Evolutionary conservation across 768 basidiomycete species (phyloP), one percentile per base, ranked within the genome.

Genomic region (Collybia sordida): DNA sequence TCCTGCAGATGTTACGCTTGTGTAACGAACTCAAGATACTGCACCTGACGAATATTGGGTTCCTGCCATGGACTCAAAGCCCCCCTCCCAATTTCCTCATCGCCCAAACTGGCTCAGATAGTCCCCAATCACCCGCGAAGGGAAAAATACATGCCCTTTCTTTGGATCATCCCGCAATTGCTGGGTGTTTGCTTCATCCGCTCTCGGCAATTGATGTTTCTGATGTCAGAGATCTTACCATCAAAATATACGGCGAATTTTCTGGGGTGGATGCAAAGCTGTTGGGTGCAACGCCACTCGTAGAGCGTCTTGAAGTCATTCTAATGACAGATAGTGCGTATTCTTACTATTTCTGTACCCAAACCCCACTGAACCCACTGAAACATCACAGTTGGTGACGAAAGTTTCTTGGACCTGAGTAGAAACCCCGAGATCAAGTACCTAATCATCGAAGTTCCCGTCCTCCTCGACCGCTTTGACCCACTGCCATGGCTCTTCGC

Each of bases 381-480:
- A 60, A 43, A 51, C 12, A 42, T 43, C 34, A 48, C 47, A 55
- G 60, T 58, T 50, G 49, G 44, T 27, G 47, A 64, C 49, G 51
- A 58, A 45, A 27, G 23, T 21, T 14, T 45, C 3, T 18, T 54
- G 6, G 35, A 42, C 42, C 28, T 64, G 35, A 40, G 49, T 17
- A 9, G 40, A 34, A 31, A 55, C 34, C 50, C 54, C 12, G 45
- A 41, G 35, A 55, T 65, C 5, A 52, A 52, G 18, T 52, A 49
- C 11, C 54, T 66, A 14, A 47, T 54, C 5, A 47, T 66, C 12
- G 55, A 56, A 19, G 42, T 59, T 25, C 55, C 54, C 17, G 49
- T 59, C 17, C 54, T 66, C 35, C 49, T 64, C 5, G 65, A 56
- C n/a, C 58, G 63, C 36, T 51, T 53, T 5, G 59, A 63, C 21